Conservation (phyloP, 805 yeast species). For the Metschnikowia cubensis region DNA sequence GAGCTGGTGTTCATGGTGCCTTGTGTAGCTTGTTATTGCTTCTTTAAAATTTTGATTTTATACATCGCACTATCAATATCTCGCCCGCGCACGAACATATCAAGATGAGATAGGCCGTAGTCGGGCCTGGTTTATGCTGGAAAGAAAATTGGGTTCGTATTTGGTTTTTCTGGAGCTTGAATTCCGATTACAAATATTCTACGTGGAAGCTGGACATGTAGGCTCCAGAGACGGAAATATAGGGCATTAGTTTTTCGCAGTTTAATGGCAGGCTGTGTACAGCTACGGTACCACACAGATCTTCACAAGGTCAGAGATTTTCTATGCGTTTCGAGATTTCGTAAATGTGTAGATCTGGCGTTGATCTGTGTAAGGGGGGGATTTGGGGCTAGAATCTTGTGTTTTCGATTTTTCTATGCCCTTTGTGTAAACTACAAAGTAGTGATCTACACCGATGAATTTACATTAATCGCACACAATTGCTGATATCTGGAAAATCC, state of each 20-base stretch:
- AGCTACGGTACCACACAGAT: background rate
- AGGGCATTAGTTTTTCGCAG: background rate
- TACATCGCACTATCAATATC: constrained; percentile 12
- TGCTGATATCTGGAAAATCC: background rate
- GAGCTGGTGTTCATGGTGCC: constrained; percentile 12
- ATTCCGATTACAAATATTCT: background rate
- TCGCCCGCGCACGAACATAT: constrained; percentile 9
- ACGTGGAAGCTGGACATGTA: background rate
- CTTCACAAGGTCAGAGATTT: background rate
- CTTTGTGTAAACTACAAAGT: background rate
- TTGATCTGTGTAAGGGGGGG: background rate
- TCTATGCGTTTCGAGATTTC: background rate
- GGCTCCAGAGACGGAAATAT: background rate
- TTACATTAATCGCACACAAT: background rate
- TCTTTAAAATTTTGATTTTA: constrained; percentile 8
- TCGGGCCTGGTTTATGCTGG: background rate
- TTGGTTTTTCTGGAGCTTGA: background rate
- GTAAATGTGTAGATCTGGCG: background rate
- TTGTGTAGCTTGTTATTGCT: constrained; percentile 1
- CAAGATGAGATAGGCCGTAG: background rate
- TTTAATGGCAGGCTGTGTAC: background rate
- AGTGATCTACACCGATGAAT: background rate
- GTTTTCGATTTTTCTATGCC: background rate
- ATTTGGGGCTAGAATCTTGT: background rate
- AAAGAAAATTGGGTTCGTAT: background rate